Evolutionary conservation across 2,329 filamentous ascomycete species (phyloP), one percentile per base, ranked within the genome.

Genomic region (Aspergillus nomiae): DNA sequence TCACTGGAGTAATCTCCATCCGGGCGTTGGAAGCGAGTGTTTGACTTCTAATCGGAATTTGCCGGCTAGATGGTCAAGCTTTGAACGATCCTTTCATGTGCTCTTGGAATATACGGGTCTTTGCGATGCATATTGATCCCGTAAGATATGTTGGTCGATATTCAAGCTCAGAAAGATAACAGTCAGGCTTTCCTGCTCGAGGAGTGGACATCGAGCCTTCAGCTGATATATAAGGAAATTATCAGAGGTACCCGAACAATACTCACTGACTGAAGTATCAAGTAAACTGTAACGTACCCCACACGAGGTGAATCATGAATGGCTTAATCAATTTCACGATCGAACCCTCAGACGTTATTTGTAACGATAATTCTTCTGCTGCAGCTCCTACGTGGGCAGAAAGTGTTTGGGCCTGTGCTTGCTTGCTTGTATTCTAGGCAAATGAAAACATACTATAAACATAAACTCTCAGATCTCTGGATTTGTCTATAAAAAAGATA

Each of bases 381-480:
- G 2, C 36, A 19, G 6, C 16, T 19, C 16, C 16, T 3, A 41
- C 36, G 0, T 41, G 5, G 16, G 6, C 16, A 41, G 12, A 4
- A 2, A 19, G 16, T 19, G 0, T 36, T 4, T 14, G 1, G 14
- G 6, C 12, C 14, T 12, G 6, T 36, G 1, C 16, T 1, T 6
- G 12, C 34, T 36, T 28, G 5, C 12, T 14, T 6, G 6, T 5
- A 28, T 36, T 36, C 34, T 16, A 16, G 34, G 12, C 4, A 16
- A 16, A 14, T 36, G 26, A 5, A 28, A 28, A 4, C 26, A 1
- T 28, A 24, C 21, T 24, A 24, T 24, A 24, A 24, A 24, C 21
- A 24, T 24, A 24, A 24, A 24, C 21, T 24, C 21, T 24, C 21
- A 24, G 2, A 24, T 24, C 21, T 24, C 21, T 24, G 21, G 21